Base-by-base conservation (phyloP, 768 basidiomycete species). In the Lactarius pseudohatsudake region DNA sequence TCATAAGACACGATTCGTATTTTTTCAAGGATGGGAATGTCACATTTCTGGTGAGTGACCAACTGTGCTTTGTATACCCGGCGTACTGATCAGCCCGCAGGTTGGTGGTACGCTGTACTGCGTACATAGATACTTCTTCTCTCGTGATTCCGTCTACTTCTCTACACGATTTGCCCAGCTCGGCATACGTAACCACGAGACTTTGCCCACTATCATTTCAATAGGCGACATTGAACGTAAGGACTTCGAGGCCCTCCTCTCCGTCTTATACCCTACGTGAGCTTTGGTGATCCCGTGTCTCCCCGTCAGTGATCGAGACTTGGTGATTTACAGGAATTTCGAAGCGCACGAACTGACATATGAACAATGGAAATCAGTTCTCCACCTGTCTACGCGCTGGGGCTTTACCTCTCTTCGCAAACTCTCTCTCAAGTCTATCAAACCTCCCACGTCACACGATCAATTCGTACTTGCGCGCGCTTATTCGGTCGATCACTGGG, bases 241-340 rank as follows among this genome's bases (percentile, higher is more conserved):
- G 1, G 68, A 71, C 1, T 69, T 71, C 4, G 70, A 71, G 6
- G 65, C 68, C 0, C 59, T 71, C 34, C 70, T 71, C 45, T 71
- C 66, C 4, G 41, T 71, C 26, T 22, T 71, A 47, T 71, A 71
- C 41, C 69, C 70, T 10, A 10, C 28, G 70, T 71, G 32, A 62
- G 69, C 58, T 59, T 22, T 22, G 11, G 3, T 22, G 11, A 15
- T 34, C 36, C 28, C 8, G 10, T 36, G 5, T 61, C 26, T 36
- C 16, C 4, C 22, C 38, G 1, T 20, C 34, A 3, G 3, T 41
- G 32, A 32, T 43, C 4, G 26, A 41, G 4, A 38, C 41, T 11
- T 28, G 38, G 18, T 2, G 20, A 1, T 13, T 7, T 26, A 4
- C 1, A 63, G 57, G 7, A 57, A 53, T 32, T 66, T 62, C 18